Evolutionary conservation across 805 yeast species (phyloP).

Genomic region (Starmerella etchellsii): DNA sequence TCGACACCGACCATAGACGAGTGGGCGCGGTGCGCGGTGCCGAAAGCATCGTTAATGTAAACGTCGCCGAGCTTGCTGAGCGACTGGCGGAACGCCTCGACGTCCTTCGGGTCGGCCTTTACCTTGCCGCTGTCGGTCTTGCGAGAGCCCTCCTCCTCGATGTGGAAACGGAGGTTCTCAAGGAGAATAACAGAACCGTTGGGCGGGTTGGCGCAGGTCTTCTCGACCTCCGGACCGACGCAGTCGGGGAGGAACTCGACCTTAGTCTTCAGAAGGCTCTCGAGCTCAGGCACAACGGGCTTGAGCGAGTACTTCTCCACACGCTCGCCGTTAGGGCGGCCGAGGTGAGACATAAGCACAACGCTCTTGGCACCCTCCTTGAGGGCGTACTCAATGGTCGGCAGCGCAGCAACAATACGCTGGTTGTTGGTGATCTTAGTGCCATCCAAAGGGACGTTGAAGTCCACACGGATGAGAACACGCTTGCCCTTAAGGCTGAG

Average conservation of each 20-base stretch:
- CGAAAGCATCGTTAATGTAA: slow-evolving; percentile 94
- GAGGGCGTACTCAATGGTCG: slow-evolving; percentile 91
- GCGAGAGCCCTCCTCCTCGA: slow-evolving; percentile 80
- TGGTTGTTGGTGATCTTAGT: slow-evolving; percentile 96
- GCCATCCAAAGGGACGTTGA: slow-evolving; percentile 63
- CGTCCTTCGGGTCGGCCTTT: slow-evolving; percentile 73
- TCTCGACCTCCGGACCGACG: slow-evolving; percentile 85
- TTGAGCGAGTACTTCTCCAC: slow-evolving; percentile 76
- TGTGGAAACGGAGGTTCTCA: slow-evolving; percentile 97
- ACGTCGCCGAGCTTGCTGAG: slow-evolving; percentile 92
- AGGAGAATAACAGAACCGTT: slow-evolving; percentile 77
- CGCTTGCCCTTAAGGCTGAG: slow-evolving; percentile 77
- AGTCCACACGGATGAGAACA: slow-evolving; percentile 89
- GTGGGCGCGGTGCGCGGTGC: slow-evolving; percentile 99
- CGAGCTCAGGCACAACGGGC: slow-evolving; percentile 87
- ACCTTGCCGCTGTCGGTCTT: slow-evolving; percentile 86
- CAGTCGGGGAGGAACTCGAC: slow-evolving; percentile 79
- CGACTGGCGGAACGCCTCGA: slow-evolving; percentile 75
- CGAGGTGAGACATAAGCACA: slow-evolving; percentile 91
- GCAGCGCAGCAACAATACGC: slow-evolving; percentile 98
- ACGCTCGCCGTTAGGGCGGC: slow-evolving; percentile 96
- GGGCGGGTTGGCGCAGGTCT: slow-evolving; percentile 57
- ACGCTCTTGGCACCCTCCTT: slow-evolving; percentile 83
- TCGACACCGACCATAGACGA: slow-evolving; percentile 98
- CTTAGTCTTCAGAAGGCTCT: slow-evolving; percentile 55